Percentiles rank a stretch among this genome's conserved stretches.
Conservation (phyloP, 2,329 filamentous ascomycete genomes). For the Alternaria dauci region DNA sequence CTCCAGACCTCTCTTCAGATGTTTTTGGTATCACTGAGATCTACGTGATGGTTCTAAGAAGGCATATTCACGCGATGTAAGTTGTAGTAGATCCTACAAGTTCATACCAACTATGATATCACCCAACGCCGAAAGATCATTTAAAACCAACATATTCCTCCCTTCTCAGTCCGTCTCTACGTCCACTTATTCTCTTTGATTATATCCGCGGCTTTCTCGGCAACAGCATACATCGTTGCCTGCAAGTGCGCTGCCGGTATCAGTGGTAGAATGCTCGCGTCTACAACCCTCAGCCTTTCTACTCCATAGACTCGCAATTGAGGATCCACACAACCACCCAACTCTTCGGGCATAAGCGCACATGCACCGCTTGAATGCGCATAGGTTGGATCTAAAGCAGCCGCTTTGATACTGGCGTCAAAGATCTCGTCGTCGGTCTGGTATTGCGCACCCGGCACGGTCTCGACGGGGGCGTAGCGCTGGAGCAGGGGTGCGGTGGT, state of each 20-base stretch:
- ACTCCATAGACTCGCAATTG: slow-evolving; percentile 29
- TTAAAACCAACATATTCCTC: not conserved
- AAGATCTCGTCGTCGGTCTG: slow-evolving; percentile 28
- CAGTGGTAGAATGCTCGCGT: slow-evolving; percentile 33
- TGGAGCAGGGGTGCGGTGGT: slow-evolving; percentile 39
- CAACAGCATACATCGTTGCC: slow-evolving; percentile 37
- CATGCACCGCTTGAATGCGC: slow-evolving; percentile 27
- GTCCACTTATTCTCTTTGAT: slow-evolving; percentile 21
- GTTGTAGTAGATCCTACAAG: too few relatives aligned
- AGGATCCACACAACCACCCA: slow-evolving; percentile 28
- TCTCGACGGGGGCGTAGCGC: slow-evolving; percentile 40
- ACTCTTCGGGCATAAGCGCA: slow-evolving; percentile 32
- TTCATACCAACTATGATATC: not conserved
- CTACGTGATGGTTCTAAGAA: too few relatives aligned
- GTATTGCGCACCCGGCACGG: slow-evolving; percentile 30
- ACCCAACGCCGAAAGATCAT: not conserved
- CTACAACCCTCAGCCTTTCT: slow-evolving; percentile 29
- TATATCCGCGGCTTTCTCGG: slow-evolving; percentile 38
- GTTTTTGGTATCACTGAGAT: not conserved
- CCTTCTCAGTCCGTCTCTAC: not conserved
- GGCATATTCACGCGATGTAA: too few relatives aligned
- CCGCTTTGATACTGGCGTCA: slow-evolving; percentile 8
- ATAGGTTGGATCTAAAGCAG: slow-evolving; percentile 17
- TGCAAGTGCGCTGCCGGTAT: slow-evolving; percentile 31
- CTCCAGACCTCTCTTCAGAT: not conserved